These are phyloP conservation scores for Scopulariopsis brevicaulis DNA, from an alignment of 2,329 filamentous ascomycete species.

Conservation along the genomic window DNA sequence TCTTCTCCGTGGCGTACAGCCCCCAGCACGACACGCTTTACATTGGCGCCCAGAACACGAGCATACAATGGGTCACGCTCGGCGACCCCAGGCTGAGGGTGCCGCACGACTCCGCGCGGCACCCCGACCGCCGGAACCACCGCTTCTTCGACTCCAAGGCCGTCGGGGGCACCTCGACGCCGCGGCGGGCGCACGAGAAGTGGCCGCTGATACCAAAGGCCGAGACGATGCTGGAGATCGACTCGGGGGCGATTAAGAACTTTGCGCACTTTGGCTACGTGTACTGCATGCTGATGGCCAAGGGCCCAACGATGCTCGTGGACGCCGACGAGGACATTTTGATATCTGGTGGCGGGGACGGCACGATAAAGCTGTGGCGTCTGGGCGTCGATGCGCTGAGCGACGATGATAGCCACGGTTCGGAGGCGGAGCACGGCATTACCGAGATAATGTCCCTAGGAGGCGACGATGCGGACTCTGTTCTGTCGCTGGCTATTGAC, in stretches of 20 bases:
- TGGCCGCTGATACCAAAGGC: conserved; percentile 42
- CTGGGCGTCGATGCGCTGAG: conserved; percentile 25
- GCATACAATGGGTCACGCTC: conserved; percentile 84
- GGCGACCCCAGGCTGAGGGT: conserved; percentile 50
- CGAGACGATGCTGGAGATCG: conserved; percentile 62
- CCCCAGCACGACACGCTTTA: conserved; percentile 70
- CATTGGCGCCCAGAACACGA: conserved; percentile 86
- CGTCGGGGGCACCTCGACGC: conserved; percentile 70
- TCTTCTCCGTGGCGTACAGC: conserved; percentile 92
- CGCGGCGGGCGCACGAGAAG: conserved; percentile 52
- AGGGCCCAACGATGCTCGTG: conserved; percentile 54
- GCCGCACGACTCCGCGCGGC: conserved; percentile 50
- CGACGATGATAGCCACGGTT: conserved; percentile 6
- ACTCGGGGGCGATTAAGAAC: conserved; percentile 66
- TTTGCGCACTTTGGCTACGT: conserved; percentile 95
- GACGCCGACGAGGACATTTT: conserved; percentile 69
- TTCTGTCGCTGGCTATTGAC: conserved; percentile 73
- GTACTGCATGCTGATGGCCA: conserved; percentile 86
- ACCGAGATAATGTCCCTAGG: conserved; percentile 56
- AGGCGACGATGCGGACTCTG: conserved; percentile 48
- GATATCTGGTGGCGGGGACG: conserved; percentile 86
- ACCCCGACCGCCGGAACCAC: conserved; percentile 68
- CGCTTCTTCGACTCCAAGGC: conserved; percentile 89
- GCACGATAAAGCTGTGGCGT: conserved; percentile 88
- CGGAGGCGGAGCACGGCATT: conserved; percentile 2